phyloP scores from a whole-genome alignment of 192 early-diverging fungal genomes.

The Umbelopsis vinacea region DNA sequence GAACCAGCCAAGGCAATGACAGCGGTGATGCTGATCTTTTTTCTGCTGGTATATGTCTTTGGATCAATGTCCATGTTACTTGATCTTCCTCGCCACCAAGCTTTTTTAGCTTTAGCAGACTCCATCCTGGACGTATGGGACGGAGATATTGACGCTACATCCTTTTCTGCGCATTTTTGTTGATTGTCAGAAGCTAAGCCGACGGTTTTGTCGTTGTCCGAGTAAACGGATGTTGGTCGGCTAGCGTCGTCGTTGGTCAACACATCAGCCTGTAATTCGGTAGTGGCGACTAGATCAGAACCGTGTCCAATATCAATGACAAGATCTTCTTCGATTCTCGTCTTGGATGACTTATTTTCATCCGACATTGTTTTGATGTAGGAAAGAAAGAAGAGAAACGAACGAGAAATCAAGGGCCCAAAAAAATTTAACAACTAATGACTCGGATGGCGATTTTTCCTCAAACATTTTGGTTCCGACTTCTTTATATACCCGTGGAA shows the following conservation, averaged over 20 bases:
- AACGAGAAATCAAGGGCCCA: background rate
- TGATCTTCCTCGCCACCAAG: constrained; percentile 9
- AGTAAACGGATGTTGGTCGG: background rate
- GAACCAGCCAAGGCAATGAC: constrained; percentile 14
- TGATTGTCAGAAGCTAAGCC: too few relatives aligned
- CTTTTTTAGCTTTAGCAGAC: background rate
- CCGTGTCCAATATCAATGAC: background rate
- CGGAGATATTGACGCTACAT: background rate
- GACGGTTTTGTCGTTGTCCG: background rate
- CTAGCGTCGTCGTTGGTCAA: background rate
- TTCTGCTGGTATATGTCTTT: background rate
- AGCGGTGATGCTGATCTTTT: background rate
- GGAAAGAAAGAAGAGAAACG: background rate
- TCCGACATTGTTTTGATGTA: background rate
- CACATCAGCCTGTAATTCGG: background rate
- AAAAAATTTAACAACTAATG: background rate
- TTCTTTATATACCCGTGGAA: background rate
- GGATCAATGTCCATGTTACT: constrained; percentile 2
- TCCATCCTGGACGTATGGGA: background rate
- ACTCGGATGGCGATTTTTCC: constrained; percentile 11
- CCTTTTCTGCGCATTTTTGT: background rate
- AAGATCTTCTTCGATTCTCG: constrained; percentile 10
- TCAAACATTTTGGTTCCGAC: constrained; percentile 10
- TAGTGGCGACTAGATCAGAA: background rate
- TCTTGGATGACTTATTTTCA: background rate